Evolutionary conservation across 306 rosid genomes (phyloP), one percentile per base, ranked within the genome.

Genomic region (Geum urbanum): DNA sequence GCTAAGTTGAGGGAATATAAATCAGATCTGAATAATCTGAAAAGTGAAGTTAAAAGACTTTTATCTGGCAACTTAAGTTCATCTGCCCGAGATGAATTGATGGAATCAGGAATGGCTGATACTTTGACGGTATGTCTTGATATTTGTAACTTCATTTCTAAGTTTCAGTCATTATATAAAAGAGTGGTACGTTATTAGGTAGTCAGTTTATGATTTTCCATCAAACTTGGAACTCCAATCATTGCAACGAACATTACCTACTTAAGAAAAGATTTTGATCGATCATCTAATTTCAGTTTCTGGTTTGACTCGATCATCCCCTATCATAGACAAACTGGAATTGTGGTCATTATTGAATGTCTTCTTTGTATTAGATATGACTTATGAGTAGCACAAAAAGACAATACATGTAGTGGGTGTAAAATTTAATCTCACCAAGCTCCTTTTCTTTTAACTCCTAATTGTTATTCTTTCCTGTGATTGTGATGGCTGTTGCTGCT

Each of bases 71-170:
- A 84, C 75, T 61, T 83, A 49, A 83, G 88, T 85, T 83, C 92
- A 43, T 66, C 96, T 73, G 94, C 96, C 50, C 86, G 98, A 53
- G 97, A 92, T 80, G 90, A 92, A 74, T 77, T 92, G 87, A 76
- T 92, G 88, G 94, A 90, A 80, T 88, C 98, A 40, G 98, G 97
- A 88, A 90, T 86, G 94, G 95, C 96, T 73, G 96, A 88, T 85
- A 54, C 98, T 60, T 44, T 90, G 82, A 88, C 94, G 82, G 97
- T 92, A 89, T 79, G 82, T 49, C 22, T 78, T 3, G 9, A 70
- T 53, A 63, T 15, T 43, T 1, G 51, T 20, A 43, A 5, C 64
- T 43, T 24, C 3, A 43, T 2, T 55, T 4, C 1, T 53, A 41
- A 43, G 22, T 55, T 69, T 24, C 6, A 16, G 22, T 14, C 24